Conservation (phyloP, 1,284 basidiomycete species). For the Microbotryum scabiosae region DNA sequence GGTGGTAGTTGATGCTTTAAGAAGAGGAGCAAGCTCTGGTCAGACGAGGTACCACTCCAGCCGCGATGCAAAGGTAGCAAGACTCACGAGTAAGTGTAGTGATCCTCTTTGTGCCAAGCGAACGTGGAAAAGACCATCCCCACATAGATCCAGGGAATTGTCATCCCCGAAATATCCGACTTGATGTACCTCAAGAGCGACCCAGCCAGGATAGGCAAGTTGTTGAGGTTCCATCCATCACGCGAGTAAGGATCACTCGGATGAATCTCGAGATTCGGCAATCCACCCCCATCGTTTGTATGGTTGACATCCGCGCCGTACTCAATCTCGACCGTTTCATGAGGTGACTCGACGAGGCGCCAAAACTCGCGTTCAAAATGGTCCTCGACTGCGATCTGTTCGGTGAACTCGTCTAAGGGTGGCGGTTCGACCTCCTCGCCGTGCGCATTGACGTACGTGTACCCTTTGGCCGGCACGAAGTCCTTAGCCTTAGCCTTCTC, state of each 20-base stretch:
- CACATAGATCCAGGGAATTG: conserved; percentile 98
- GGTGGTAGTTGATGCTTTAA: conserved; percentile 43
- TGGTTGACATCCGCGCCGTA: conserved; percentile 99
- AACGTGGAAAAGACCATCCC: conserved; percentile 99
- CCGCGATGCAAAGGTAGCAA: too few species aligned
- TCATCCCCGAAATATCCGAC: conserved; percentile 99
- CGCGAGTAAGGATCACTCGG: conserved; percentile 76
- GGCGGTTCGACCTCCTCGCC: not conserved
- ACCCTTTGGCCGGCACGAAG: not conserved
- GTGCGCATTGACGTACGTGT: too few species aligned
- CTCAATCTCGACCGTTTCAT: conserved; percentile 94
- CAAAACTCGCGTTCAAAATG: conserved; percentile 96
- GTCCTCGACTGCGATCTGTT: conserved; percentile 47
- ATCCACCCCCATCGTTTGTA: conserved; percentile 91
- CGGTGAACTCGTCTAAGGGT: conserved; percentile 16
- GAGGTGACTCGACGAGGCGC: conserved; percentile 79
- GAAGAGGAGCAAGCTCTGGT: not conserved
- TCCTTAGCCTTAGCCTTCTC: conserved; percentile 20
- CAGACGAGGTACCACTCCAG: not conserved
- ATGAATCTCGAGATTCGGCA: conserved; percentile 89
- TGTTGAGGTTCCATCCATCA: conserved; percentile 97
- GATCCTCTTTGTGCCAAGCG: conserved; percentile 99
- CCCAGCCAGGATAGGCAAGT: conserved; percentile 49
- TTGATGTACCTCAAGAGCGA: conserved; percentile 67
- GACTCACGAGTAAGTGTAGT: conserved; percentile 72